Conservation (phyloP, 495 filamentous ascomycete species). For the Ascodesmis nigricans region DNA sequence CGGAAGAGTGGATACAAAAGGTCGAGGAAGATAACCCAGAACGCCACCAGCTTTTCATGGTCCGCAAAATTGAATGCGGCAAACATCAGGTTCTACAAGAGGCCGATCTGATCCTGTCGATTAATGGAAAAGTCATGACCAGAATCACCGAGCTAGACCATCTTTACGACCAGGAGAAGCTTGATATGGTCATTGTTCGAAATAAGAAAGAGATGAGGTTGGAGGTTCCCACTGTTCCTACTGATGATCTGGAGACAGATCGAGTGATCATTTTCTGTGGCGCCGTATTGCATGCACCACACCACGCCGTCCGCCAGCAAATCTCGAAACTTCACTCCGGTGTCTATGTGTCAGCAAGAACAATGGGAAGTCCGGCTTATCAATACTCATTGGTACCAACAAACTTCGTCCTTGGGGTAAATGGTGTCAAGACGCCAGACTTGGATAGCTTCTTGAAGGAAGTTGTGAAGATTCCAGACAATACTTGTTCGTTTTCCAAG, state of each 20-base stretch:
- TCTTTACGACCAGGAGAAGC: slow-evolving; percentile 73
- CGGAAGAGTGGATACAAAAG: slow-evolving; percentile 81
- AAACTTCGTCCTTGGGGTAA: slow-evolving; percentile 93
- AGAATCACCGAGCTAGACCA: slow-evolving; percentile 79
- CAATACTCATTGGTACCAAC: slow-evolving; percentile 86
- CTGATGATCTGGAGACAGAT: slow-evolving; percentile 78
- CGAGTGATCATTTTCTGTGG: slow-evolving; percentile 87
- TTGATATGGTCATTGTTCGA: slow-evolving; percentile 75
- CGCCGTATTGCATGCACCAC: slow-evolving; percentile 74
- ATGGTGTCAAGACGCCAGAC: slow-evolving; percentile 61
- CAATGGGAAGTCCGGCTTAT: slow-evolving; percentile 67
- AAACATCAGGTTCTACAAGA: slow-evolving; percentile 49
- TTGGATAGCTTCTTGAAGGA: slow-evolving; percentile 56
- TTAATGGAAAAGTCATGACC: slow-evolving; percentile 83
- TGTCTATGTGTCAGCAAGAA: slow-evolving; percentile 80
- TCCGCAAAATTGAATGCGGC: slow-evolving; percentile 70
- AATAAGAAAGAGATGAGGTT: slow-evolving; percentile 57
- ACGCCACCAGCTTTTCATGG: slow-evolving; percentile 93
- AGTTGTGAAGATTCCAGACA: slow-evolving; percentile 72
- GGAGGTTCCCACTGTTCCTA: slow-evolving; percentile 65
- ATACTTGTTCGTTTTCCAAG: slow-evolving; percentile 41
- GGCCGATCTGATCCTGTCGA: slow-evolving; percentile 75
- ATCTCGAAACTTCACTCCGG: slow-evolving; percentile 91
- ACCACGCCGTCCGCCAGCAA: slow-evolving; percentile 91
- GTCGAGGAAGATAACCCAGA: slow-evolving; percentile 70